Evolutionary conservation across 2,329 filamentous ascomycete genomes (phyloP), one percentile per base, ranked within the genome.

Genomic region (Xylariales sp.): DNA sequence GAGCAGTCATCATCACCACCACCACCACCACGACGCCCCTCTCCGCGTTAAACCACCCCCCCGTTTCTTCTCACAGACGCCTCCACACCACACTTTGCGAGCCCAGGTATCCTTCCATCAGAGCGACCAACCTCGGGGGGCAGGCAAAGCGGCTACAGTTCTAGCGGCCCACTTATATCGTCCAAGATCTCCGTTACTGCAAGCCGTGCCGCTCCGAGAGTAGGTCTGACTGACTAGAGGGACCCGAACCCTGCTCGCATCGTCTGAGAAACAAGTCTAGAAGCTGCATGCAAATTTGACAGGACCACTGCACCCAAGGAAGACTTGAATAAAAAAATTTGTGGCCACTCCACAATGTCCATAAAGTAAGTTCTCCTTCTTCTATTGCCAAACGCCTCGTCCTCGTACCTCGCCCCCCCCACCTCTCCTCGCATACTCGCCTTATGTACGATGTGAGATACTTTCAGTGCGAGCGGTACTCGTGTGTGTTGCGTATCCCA

Each of bases 291-390:
- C 55, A 53, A 57, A 47, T 50, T 51, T 45, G 46, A 50, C 44
- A 51, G 43, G 48, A 53, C 48, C 51, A 37, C 44, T 42, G 49
- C 31, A 36, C 31, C 10, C 29, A 36, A 19, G 20, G 12, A 28
- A 19, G 21, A 19, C 38, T 29, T 17, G 34, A 14, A 21, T 21
- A n/a, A n/a, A 53, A 53, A 52, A 51, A 56, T 51, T 49, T 46
- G 48, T 51, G 49, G 48, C 49, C 55, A 46, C 39, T 31, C 42
- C 44, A 53, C 52, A 54, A 65, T 65, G 62, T 65, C 62, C 56
- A 63, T 65, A 58, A 65, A 58, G 55, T 58, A 58, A 47, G 52
- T 52, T 52, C 43, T 54, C 37, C 47, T 46, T 50, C 41, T 46
- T 49, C 43, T 41, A 40, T 46, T 44, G 31, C 35, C 41, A 38